These are phyloP conservation scores for Debaryomyces coudertii DNA, from an alignment of 1,139 yeast genomes.

Conservation along the genomic window DNA sequence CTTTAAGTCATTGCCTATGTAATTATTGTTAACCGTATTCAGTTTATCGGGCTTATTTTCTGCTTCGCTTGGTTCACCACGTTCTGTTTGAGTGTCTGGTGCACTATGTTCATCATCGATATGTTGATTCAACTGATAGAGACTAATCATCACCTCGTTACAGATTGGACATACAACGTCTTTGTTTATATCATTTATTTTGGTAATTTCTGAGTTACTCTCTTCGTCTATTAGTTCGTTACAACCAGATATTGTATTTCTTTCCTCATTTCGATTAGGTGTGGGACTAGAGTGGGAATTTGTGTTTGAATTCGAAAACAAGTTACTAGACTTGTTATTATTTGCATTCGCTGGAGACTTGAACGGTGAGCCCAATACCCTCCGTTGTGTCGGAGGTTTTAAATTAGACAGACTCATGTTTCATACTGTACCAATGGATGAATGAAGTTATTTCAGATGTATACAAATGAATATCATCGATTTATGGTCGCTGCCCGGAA, in stretches of 20 bases:
- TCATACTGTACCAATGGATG: background rate
- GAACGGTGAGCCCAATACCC: slow-evolving; percentile 29
- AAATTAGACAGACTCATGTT: slow-evolving; percentile 4
- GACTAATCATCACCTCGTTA: slow-evolving; percentile 56
- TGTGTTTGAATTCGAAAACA: slow-evolving; percentile 8
- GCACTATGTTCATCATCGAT: slow-evolving; percentile 65
- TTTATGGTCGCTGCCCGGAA: background rate
- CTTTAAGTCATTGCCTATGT: slow-evolving; percentile 24
- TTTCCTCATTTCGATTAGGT: slow-evolving; percentile 1
- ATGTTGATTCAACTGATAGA: slow-evolving; percentile 67
- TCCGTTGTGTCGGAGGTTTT: slow-evolving; percentile 20
- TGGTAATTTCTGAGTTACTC: background rate
- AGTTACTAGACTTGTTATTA: slow-evolving; percentile 8
- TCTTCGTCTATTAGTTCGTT: background rate
- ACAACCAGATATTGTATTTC: slow-evolving; percentile 3
- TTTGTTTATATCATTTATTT: background rate
- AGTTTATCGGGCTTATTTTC: slow-evolving; percentile 9
- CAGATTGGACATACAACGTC: slow-evolving; percentile 68
- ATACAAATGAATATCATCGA: background rate
- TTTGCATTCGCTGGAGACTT: slow-evolving; percentile 21
- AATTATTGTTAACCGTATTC: slow-evolving; percentile 22
- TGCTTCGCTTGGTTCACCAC: slow-evolving; percentile 14
- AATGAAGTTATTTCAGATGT: too few species aligned
- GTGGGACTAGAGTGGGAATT: slow-evolving; percentile 6
- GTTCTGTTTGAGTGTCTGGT: slow-evolving; percentile 6